A percentile compares a stretch with the other conserved stretches of the same genome.
Evolutionary conservation across 2,329 filamentous ascomycete genomes (phyloP).

Genomic region (Botrytis elliptica): DNA sequence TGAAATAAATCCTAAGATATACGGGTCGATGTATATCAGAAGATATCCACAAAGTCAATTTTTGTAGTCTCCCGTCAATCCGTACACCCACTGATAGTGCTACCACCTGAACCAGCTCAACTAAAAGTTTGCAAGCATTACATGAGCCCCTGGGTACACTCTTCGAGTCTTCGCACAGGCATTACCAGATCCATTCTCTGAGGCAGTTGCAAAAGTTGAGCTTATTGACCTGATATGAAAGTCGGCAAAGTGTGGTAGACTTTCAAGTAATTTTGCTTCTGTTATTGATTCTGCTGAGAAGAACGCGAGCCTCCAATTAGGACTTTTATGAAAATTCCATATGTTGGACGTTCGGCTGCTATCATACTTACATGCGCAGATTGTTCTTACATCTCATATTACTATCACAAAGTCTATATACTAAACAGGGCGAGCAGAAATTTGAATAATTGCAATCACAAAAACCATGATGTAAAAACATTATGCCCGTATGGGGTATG

Average conservation of each 20-base stretch:
- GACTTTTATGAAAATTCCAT: background rate
- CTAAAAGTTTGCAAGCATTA: background rate
- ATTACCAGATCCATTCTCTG: background rate
- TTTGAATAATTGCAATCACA: too few species aligned
- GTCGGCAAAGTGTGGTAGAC: background rate
- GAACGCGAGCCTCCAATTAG: background rate
- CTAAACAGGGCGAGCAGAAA: too few species aligned
- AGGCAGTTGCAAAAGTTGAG: background rate
- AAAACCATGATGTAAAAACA: too few species aligned
- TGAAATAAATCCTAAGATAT: too few species aligned
- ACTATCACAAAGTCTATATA: too few species aligned
- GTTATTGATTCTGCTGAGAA: background rate
- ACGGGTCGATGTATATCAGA: too few species aligned
- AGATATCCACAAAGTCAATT: too few species aligned
- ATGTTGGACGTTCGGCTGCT: background rate
- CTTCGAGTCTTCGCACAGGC: background rate
- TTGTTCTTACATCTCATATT: background rate
- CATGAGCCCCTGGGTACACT: background rate
- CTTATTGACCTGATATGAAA: background rate
- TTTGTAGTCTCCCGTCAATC: too few species aligned
- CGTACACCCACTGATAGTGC: background rate
- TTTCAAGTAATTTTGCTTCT: background rate
- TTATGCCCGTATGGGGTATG: too few species aligned
- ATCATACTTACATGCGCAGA: background rate
- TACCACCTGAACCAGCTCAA: background rate